phyloP scores from a whole-genome alignment of 176 grass and related monocot genomes.

The Lolium rigidum region DNA sequence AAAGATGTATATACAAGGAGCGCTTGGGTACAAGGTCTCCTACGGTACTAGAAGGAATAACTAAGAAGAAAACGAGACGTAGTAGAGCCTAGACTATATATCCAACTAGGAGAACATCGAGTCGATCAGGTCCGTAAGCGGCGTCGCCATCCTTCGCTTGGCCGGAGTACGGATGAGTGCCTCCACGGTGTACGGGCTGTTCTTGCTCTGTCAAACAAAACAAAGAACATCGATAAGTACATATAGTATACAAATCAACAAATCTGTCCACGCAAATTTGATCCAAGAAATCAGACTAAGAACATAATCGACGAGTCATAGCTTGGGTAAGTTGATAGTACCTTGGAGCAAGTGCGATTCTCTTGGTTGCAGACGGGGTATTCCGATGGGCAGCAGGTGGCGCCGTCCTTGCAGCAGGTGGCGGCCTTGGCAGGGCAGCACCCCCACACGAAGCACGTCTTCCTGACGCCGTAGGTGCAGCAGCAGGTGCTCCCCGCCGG shows the following conservation, averaged over 20 bases:
- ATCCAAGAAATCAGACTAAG: background rate
- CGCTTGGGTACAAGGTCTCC: background rate
- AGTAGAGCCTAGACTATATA: background rate
- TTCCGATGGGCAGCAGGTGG: constrained; percentile 66
- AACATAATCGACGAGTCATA: background rate
- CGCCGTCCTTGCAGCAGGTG: constrained; percentile 66
- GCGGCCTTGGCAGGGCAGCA: constrained; percentile 68
- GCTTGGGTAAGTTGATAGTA: background rate
- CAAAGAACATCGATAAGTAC: background rate
- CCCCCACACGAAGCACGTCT: constrained; percentile 61
- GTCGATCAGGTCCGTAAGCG: background rate
- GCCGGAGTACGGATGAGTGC: constrained; percentile 6
- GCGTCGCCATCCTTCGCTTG: background rate
- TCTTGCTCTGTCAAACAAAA: constrained; percentile 7
- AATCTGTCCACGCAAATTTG: background rate
- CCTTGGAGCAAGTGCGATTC: constrained; percentile 6
- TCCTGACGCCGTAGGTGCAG: constrained; percentile 56
- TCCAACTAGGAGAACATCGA: background rate
- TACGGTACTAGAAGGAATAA: background rate
- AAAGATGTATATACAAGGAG: background rate
- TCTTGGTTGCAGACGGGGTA: constrained; percentile 58
- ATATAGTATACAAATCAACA: background rate
- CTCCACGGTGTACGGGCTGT: constrained; percentile 11
- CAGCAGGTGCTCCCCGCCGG: constrained; percentile 65
- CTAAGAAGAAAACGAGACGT: background rate